Conservation (phyloP, 1,284 basidiomycete species). For the Phellinidium pouzarii region DNA sequence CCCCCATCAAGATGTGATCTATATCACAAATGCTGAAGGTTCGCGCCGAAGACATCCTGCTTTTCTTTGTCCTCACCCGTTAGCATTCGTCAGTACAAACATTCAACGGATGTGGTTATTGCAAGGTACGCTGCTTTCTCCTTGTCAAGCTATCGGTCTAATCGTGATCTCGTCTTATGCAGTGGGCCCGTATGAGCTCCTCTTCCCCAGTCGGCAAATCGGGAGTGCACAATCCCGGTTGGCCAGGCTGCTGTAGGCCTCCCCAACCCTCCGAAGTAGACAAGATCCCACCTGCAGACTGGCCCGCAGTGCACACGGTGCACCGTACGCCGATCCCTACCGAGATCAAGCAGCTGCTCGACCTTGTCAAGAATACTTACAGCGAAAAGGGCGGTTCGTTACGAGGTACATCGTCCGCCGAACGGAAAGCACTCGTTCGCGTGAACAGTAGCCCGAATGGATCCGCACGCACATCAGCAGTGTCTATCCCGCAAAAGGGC, state of each 20-base stretch:
- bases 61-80: neutral
- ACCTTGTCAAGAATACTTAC: conserved; percentile 36
- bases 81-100: conserved; percentile 48
- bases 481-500: conserved; percentile 2
- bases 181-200: conserved; percentile 65
- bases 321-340: conserved; percentile 62
- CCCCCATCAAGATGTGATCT: conserved; percentile 66
- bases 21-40: conserved; percentile 80
- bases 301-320: conserved; percentile 67
- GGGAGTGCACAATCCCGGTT: conserved; percentile 62
- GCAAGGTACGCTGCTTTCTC: conserved; percentile 53
- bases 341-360: conserved; percentile 60
- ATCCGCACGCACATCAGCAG: conserved; percentile 4
- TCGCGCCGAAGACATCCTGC: conserved; percentile 21
- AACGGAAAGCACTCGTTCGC: conserved; percentile 12
- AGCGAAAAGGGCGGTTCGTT: conserved; percentile 27
- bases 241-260: conserved; percentile 78
- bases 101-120: conserved; percentile 79
- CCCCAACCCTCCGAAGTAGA: conserved; percentile 51
- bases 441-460: conserved; percentile 10
- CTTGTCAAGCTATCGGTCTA: conserved; percentile 15
- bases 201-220: conserved; percentile 37
- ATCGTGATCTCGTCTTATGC: conserved; percentile 26
- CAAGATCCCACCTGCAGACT: conserved; percentile 65
- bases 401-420: conserved; percentile 32